A percentile compares a stretch with the other conserved stretches of the same genome.
phyloP scores from a whole-genome alignment of 2,329 filamentous ascomycete species.

The Ophiostoma australiae region DNA sequence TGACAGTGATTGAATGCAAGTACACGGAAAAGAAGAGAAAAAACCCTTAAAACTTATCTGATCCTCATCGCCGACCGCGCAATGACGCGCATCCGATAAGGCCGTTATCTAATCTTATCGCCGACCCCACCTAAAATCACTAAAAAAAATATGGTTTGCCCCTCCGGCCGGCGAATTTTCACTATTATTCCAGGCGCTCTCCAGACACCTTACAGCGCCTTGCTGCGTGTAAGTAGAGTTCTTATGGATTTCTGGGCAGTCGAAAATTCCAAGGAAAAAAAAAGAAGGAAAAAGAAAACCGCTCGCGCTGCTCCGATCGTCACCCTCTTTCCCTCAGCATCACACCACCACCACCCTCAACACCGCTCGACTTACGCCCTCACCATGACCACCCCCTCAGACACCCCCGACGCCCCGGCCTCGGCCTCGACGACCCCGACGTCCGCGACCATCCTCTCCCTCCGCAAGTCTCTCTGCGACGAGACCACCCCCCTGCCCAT shows the following conservation, averaged over 20 bases:
- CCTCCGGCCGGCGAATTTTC: slow-evolving; percentile 20
- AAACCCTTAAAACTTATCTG: background rate
- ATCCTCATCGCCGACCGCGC: background rate
- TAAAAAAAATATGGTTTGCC: slow-evolving; percentile 16
- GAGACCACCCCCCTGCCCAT: slow-evolving; percentile 78
- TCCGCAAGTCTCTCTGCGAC: slow-evolving; percentile 72
- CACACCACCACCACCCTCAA: background rate
- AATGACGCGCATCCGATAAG: slow-evolving; percentile 16
- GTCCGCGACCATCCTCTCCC: slow-evolving; percentile 50
- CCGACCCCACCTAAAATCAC: slow-evolving; percentile 20
- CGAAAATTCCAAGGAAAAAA: background rate
- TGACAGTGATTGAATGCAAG: background rate
- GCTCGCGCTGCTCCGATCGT: background rate
- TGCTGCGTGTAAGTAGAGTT: background rate
- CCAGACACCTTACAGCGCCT: slow-evolving; percentile 11
- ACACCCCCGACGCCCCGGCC: slow-evolving; percentile 24
- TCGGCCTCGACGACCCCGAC: slow-evolving; percentile 20
- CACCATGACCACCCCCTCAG: slow-evolving; percentile 31
- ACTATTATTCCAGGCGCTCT: background rate
- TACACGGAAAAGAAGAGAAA: background rate
- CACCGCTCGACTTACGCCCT: background rate
- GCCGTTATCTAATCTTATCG: slow-evolving; percentile 20
- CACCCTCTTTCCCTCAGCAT: background rate
- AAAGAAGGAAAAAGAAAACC: slow-evolving; percentile 4
- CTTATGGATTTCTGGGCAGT: background rate